These are phyloP conservation scores for Amaranthus tricolor DNA, from an alignment of 179 eudicot species.

Conservation along the genomic window DNA sequence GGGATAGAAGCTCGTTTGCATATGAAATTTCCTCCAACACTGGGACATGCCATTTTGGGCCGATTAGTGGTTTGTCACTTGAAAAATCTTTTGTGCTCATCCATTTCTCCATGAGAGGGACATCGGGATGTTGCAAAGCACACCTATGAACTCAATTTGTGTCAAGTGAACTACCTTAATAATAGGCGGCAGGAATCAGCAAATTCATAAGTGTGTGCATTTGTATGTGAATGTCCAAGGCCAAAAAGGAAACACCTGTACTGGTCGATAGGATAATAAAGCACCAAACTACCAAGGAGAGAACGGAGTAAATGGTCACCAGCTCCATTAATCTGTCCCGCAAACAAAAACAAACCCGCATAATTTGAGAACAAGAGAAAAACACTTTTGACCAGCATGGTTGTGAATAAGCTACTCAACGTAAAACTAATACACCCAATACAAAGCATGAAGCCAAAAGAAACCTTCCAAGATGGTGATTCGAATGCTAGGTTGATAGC, in stretches of 20 bases:
- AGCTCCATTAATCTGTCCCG: conserved; percentile 86
- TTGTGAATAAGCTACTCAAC: neutral
- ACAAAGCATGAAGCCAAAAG: neutral
- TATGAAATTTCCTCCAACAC: conserved; percentile 67
- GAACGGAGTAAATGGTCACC: conserved; percentile 95
- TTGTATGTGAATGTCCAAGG: neutral
- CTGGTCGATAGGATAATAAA: conserved; percentile 93
- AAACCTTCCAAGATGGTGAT: conserved; percentile 98
- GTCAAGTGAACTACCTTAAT: conserved; percentile 12
- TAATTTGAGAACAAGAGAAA: conserved; percentile 10
- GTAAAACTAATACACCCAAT: conserved; percentile 6
- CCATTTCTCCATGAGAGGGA: conserved; percentile 82
- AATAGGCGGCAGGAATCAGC: conserved; percentile 3
- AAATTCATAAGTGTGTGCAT: neutral
- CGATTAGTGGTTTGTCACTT: conserved; percentile 41
- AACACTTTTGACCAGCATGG: neutral
- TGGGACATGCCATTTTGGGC: conserved; percentile 94
- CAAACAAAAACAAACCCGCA: conserved; percentile 20
- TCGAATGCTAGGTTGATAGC: conserved; percentile 76
- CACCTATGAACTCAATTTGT: conserved; percentile 48
- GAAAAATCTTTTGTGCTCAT: conserved; percentile 66
- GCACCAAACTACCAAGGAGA: conserved; percentile 86
- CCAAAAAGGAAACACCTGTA: conserved; percentile 58
- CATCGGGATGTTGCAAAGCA: conserved; percentile 57
- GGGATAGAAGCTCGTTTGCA: conserved; percentile 83